Evolutionary conservation across 257 asterid species (phyloP), one percentile per base, ranked within the genome.

Genomic region (Solanum habrochaites): DNA sequence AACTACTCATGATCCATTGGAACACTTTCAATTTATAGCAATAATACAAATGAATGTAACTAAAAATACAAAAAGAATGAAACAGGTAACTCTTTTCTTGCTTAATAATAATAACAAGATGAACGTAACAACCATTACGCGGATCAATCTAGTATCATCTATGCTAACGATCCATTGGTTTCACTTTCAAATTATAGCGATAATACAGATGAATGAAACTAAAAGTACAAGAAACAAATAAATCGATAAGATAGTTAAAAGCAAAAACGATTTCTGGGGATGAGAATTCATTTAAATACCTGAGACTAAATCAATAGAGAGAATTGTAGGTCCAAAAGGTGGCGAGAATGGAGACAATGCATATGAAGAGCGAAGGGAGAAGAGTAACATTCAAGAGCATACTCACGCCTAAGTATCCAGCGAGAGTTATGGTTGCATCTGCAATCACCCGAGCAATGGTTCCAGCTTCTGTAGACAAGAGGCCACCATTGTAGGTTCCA

Each of bases 401-500:
- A 72, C 91, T 90, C 93, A 91, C 82, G 66, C 98, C 98, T 40
- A 94, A 83, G 83, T 87, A 97, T 80, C 98, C 98, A 4, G 96
- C 98, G 1, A 95, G 77, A 3, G 99, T 97, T 85, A 97, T 97
- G 0, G 98, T 97, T 77, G 91, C 98, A 82, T 97, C 99, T 81
- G 99, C 98, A 56, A 96, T 82, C 82, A 96, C 99, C 47, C 99
- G 94, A 21, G 99, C 99, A 39, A 95, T 87, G 9, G 99, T 96
- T 69, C 99, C 99, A 3, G 98, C 98, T 92, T 96, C 98, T 2
- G 99, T 96, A 56, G 98, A 96, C 88, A 96, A 75, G 86, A 96
- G 96, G 35, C 99, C 99, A 0, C 98, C 99, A 2, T 96, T 96
- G 88, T 70, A 96, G 56, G 99, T 96, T 37, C 98, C 99, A 5